phyloP scores from a whole-genome alignment of 129 eudicot species.

The Dittrichia graveolens region DNA sequence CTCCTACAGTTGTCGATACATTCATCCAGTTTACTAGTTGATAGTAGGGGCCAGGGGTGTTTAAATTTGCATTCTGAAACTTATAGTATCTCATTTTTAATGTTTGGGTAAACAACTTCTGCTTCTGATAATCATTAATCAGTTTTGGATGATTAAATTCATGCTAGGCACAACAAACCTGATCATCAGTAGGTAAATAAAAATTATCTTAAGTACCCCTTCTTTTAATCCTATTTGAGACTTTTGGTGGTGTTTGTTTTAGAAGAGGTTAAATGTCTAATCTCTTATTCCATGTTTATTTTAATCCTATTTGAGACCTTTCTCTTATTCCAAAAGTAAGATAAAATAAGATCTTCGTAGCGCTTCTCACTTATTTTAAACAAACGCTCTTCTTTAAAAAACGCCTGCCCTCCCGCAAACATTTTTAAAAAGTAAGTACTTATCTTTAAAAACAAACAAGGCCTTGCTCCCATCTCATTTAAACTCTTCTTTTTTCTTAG shows the following conservation, averaged over 20 bases:
- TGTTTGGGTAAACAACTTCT: background rate
- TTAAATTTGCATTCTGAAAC: background rate
- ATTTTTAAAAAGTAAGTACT: too few species aligned
- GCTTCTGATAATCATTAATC: background rate
- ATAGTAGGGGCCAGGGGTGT: background rate
- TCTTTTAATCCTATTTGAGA: background rate
- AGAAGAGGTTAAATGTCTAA: too few species aligned
- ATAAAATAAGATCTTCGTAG: too few species aligned
- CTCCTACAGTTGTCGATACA: constrained; percentile 7
- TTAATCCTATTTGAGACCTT: too few species aligned
- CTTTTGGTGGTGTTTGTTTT: background rate
- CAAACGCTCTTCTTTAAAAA: too few species aligned
- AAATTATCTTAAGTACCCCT: background rate
- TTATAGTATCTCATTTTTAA: background rate
- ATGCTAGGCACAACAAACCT: background rate
- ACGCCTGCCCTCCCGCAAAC: too few species aligned
- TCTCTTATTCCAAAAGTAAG: too few species aligned
- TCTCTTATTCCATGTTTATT: too few species aligned
- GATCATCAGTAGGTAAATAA: background rate
- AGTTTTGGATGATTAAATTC: background rate
- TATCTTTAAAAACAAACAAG: too few species aligned
- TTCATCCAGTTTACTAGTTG: background rate
- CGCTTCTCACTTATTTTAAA: too few species aligned
- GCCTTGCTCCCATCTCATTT: background rate
- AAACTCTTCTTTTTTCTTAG: background rate